These are phyloP conservation scores for rapeseed (Brassica napus) DNA, from an alignment of 345 rosid species.

Conservation along the genomic window DNA sequence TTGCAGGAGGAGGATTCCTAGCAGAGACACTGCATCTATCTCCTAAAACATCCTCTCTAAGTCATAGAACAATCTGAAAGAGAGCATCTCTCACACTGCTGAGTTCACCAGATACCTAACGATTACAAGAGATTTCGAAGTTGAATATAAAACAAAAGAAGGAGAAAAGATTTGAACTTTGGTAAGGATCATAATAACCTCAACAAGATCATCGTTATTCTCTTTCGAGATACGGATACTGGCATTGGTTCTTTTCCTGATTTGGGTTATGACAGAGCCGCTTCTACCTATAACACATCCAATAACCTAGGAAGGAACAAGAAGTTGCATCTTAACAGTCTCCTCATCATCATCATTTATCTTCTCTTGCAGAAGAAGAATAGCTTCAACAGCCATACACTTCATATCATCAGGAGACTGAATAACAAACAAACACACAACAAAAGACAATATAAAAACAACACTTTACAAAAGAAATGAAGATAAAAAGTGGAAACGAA, in stretches of 20 bases:
- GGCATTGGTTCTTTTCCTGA: conserved; percentile 8
- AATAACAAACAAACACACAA: neutral
- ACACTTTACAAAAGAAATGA: neutral
- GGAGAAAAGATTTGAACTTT: neutral
- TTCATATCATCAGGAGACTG: conserved; percentile 7
- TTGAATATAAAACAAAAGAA: neutral
- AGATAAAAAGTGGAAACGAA: neutral
- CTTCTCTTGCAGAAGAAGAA: conserved; percentile 12
- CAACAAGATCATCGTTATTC: conserved; percentile 7
- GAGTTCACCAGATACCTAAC: conserved; percentile 10
- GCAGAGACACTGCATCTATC: neutral
- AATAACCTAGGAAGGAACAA: conserved; percentile 1
- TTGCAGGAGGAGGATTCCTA: neutral
- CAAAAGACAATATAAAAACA: neutral
- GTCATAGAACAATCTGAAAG: conserved; percentile 6
- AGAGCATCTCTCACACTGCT: conserved; percentile 15
- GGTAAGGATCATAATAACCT: neutral
- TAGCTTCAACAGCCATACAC: neutral
- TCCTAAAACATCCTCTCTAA: neutral
- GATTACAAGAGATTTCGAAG: neutral
- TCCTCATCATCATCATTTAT: neutral
- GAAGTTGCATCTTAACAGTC: conserved; percentile 6
- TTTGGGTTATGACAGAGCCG: conserved; percentile 2
- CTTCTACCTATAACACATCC: neutral
- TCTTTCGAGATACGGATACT: neutral